These are phyloP conservation scores for Cyberlindnera samutprakarnensis DNA, from an alignment of 805 yeast species.

Conservation along the genomic window DNA sequence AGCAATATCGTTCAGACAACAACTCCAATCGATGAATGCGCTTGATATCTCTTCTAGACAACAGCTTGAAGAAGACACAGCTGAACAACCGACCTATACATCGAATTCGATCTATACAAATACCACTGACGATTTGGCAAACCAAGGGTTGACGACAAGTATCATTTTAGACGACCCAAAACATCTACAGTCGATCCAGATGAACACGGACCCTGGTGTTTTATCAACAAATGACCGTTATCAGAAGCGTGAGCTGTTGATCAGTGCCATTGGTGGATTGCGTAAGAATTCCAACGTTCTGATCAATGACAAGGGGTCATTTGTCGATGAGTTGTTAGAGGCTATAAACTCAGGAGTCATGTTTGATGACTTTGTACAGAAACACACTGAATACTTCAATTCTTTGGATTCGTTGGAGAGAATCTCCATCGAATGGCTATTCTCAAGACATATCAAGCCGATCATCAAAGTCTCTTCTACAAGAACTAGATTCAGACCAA, in stretches of 20 bases:
- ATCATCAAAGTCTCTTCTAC: slow-evolving; percentile 11
- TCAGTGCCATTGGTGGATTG: slow-evolving; percentile 36
- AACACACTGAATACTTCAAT: slow-evolving; percentile 6
- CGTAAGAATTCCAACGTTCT: slow-evolving; percentile 30
- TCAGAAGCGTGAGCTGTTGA: slow-evolving; percentile 22
- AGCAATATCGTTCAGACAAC: slow-evolving; percentile 18
- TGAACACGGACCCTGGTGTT: slow-evolving; percentile 32
- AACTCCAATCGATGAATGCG: slow-evolving; percentile 7
- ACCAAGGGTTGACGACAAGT: slow-evolving; percentile 4
- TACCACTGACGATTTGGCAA: slow-evolving; percentile 12
- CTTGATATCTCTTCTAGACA: slow-evolving; percentile 2
- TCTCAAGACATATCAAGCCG: slow-evolving; percentile 19
- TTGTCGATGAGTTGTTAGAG: slow-evolving; percentile 10
- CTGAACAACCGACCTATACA: slow-evolving; percentile 7
- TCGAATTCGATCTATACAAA: slow-evolving; percentile 21
- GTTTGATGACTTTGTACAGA: slow-evolving; percentile 8
- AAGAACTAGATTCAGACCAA: slow-evolving; percentile 17
- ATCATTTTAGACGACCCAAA: slow-evolving; percentile 29
- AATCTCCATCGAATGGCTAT: slow-evolving; percentile 23
- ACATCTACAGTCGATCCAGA: slow-evolving; percentile 26
- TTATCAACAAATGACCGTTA: slow-evolving; percentile 11
- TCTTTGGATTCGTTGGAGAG: slow-evolving; percentile 18
- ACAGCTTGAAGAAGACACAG: slow-evolving; percentile 1
- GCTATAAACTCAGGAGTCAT: slow-evolving; percentile 6
- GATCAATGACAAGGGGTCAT: slow-evolving; percentile 4